Base-by-base conservation (phyloP, 371 early-diverging fungal genomes). In the Saksenaea oblongispora region DNA sequence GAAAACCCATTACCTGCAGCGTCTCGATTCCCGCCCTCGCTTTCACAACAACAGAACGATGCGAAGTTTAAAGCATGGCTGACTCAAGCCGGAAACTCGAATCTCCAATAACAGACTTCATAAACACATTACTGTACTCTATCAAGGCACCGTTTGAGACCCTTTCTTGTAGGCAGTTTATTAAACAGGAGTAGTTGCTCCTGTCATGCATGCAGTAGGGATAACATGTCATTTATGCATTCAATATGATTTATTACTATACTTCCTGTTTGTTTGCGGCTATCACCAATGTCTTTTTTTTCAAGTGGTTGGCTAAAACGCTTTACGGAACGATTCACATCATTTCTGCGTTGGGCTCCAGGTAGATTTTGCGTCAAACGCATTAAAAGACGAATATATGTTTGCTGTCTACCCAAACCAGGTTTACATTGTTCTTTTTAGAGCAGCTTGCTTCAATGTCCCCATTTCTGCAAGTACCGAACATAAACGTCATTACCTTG, bases 11-110 rank as follows among this genome's bases (percentile, higher is more conserved):
- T 80, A 47, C 71, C 72, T 14, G 65, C 69, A 56, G 71, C 76
- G 7, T 76, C 76, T 15, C 74, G 73, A 64, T 81, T 70, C 66
- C 81, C 78, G 36, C 75, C 81, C 11, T 78, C 81, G 8, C 47
- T 63, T 42, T 63, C 61, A 14, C 75, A 79, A 65, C 61, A 59
- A 58, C 65, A 66, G 42, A 70, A 76, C 28, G 75, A 76, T 47
- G 71, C 58, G 41, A 74, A 78, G 36, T 75, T 78, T 51, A 70
- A 75, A 56, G 56, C 61, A 1, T 78, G 76, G 74, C 65, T 74
- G 63, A 54, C 62, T 47, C 71, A 72, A 35, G 67, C 69, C 1
- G 67, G 72, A 15, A 56, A 69, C 18, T 64, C 63, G 22, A 56
- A 26, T 58, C 54, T 56, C 36, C 63, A 63, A 61, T 62, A 62